Conservation (phyloP, 257 asterid species). For the Ophiorrhiza pumila region DNA sequence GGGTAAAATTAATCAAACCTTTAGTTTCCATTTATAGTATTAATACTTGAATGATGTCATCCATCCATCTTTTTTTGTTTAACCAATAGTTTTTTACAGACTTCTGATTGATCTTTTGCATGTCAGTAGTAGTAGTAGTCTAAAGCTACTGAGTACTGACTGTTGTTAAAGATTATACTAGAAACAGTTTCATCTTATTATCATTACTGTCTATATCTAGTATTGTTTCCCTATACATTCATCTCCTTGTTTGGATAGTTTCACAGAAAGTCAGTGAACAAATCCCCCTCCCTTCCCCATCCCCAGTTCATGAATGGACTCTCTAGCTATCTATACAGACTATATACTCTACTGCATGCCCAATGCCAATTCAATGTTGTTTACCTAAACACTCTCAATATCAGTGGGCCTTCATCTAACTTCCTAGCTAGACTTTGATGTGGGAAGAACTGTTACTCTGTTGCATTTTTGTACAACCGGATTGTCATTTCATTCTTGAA, state of each 20-base stretch:
- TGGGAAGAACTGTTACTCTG: not conserved
- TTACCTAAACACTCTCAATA: slow-evolving; percentile 17
- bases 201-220: slow-evolving; percentile 25
- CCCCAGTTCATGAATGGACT: slow-evolving; percentile 5
- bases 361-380: slow-evolving; percentile 26
- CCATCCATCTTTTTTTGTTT: slow-evolving; percentile 11
- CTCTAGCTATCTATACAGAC: not conserved
- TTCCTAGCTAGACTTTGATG: not conserved
- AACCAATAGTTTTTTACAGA: slow-evolving; percentile 1
- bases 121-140: slow-evolving; percentile 12
- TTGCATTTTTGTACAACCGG: not conserved
- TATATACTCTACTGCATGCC: slow-evolving; percentile 2
- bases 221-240: slow-evolving; percentile 21
- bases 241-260: slow-evolving; percentile 28
- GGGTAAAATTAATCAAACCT: slow-evolving; percentile 28
- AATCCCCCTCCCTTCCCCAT: not conserved
- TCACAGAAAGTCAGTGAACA: slow-evolving; percentile 27
- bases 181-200: slow-evolving; percentile 7
- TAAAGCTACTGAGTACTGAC: slow-evolving; percentile 24
- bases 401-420: slow-evolving; percentile 14
- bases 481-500: slow-evolving; percentile 10
- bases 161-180: slow-evolving; percentile 8
- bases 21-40: slow-evolving; percentile 35
- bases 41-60: slow-evolving; percentile 17
- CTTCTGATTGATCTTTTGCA: not conserved